Evolutionary conservation across 1,284 basidiomycete genomes (phyloP).

Genomic region (Porogramme epimiltina): DNA sequence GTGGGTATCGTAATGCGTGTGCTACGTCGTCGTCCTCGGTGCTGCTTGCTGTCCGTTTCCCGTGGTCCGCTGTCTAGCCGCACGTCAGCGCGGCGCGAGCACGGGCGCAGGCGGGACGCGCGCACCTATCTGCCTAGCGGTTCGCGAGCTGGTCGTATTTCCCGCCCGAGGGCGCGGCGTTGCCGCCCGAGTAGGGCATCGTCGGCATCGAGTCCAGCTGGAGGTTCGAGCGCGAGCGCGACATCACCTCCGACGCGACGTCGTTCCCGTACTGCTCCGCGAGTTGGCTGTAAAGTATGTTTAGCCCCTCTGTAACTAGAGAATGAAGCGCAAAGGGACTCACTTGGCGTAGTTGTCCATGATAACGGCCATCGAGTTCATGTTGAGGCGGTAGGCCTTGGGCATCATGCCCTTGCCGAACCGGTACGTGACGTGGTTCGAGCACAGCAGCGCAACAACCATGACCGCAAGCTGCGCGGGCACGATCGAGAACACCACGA

Average conservation of each 20-base stretch:
- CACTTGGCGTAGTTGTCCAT: slow-evolving; percentile 66
- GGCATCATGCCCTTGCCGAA: slow-evolving; percentile 71
- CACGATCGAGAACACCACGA: slow-evolving; percentile 53
- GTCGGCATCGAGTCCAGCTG: slow-evolving; percentile 36
- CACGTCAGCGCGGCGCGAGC: background rate
- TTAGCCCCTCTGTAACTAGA: background rate
- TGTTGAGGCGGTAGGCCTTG: slow-evolving; percentile 60
- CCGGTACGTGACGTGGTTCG: slow-evolving; percentile 66
- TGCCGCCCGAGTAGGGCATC: slow-evolving; percentile 30
- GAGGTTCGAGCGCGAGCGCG: slow-evolving; percentile 41
- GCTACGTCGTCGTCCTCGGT: background rate
- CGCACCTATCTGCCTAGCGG: background rate
- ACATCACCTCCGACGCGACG: slow-evolving; percentile 41
- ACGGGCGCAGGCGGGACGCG: background rate
- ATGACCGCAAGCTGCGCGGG: slow-evolving; percentile 55
- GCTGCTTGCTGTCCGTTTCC: background rate
- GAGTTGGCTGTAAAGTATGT: slow-evolving; percentile 36
- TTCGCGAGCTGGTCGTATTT: slow-evolving; percentile 26
- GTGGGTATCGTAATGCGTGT: background rate
- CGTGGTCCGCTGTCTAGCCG: background rate
- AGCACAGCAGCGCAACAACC: slow-evolving; percentile 53
- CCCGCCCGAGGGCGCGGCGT: slow-evolving; percentile 21
- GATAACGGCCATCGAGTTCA: slow-evolving; percentile 59
- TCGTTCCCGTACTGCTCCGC: slow-evolving; percentile 48
- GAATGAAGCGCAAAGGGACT: slow-evolving; percentile 21